Evolutionary conservation across 306 rosid species (phyloP), one percentile per base, ranked within the genome.

Genomic region (Herpetospermum pedunculosum): DNA sequence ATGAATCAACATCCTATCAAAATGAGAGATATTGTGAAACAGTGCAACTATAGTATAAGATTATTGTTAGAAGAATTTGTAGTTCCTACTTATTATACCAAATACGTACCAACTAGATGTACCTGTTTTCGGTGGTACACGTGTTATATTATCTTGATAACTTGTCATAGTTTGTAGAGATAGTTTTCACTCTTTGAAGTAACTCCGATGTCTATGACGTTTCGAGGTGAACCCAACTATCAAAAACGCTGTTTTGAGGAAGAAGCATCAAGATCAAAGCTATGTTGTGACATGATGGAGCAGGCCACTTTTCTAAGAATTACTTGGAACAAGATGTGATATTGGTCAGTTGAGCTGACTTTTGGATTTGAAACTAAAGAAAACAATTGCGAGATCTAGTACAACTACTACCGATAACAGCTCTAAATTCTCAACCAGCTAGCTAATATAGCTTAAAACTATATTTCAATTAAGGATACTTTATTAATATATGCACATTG

Each of bases 401-500:
- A 60, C 13, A 60, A 60, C 26, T 16, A 34, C 8, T 8, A 60
- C n/a, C n/a, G n/a, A n/a, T 34, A 34, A 59, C 25, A 59, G 14
- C 25, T 58, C 65, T 60, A 34, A 32, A 60, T 32, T 34, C 44
- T 32, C 14, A 60, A 60, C 69, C 26, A 60, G 44, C 69, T 63
- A 63, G 70, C 26, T 67, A 67, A 37, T 43, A 69, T 16, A 26
- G 55, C 35, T 26, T 69, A 26, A 6, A 69, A 44, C 73, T 69
- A 69, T 25, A 44, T 44, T 14, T 38, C 34, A 67, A 67, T 41
- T 43, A 23, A 67, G 19, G 50, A 21, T 25, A 52, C 32, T 67
- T 69, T 69, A 69, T 69, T 69, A 44, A 69, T 69, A 43, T 69
- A 69, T 69, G 73, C 55, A 69, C 73, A 69, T 69, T 44, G 68